Base-by-base conservation (phyloP, 257 asterid genomes). In the Solanum habrochaites region DNA sequence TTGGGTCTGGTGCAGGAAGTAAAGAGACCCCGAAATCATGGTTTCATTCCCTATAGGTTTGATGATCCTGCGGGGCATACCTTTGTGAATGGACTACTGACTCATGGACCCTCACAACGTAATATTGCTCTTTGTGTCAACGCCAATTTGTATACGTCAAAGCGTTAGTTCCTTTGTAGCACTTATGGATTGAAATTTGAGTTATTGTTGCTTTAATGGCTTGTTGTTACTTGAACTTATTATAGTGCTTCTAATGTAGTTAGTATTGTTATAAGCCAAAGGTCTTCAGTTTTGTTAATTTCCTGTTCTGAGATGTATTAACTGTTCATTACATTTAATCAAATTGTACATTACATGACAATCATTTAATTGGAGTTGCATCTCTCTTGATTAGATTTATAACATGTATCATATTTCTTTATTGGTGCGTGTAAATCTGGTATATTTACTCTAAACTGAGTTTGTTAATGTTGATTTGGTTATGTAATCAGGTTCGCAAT, bases 51-150 rank as follows among this genome's bases (percentile, higher is more conserved):
- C 99, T 16, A 88, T 96, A 27, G 37, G n/a, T n/a, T 94, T 69
- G 98, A 91, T 89, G 98, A 97, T 88, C 90, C 93, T 35, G 94
- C 94, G 87, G 90, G 94, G 98, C 99, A 10, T 88, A n/a, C 93
- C 87, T 91, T 97, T 82, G 97, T 47, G 99, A 99, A 21, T 97
- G 99, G 99, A 97, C 99, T 25, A 97, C 99, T 1, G n/a, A 97
- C 99, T 7, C 99, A 5, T 97, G 99, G 99, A 97, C 99, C 10
- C 90, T 97, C 85, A 99, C 99, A 27, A 94, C n/a, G 98, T 74
- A 97, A 97, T 89, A 94, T 97, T 66, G 99, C 99, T 35, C 99
- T 97, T 72, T 97, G 99, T 35, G 98, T 97, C 86, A 97, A 97
- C 88, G 93, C 92, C n/a, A 91, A 89, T 91, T 94, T 86, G 90